A percentile compares a stretch with the other conserved stretches of the same genome.
These are phyloP conservation scores for Cajanus cajan DNA, from an alignment of 306 rosid genomes.

Conservation along the genomic window DNA sequence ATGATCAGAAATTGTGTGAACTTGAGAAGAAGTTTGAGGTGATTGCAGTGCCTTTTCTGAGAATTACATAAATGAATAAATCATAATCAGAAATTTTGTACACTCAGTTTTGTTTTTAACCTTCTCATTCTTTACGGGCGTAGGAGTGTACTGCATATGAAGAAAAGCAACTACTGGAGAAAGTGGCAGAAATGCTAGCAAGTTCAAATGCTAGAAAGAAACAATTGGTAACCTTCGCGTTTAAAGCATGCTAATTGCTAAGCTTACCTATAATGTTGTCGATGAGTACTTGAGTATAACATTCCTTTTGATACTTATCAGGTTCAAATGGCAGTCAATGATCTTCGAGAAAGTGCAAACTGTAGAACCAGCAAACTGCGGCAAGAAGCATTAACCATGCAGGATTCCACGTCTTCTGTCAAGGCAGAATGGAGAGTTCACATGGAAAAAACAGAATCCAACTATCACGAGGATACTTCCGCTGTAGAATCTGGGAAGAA, in stretches of 20 bases:
- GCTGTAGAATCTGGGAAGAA: slow-evolving; percentile 82
- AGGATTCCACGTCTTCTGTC: slow-evolving; percentile 73
- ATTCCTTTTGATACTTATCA: slow-evolving; percentile 27
- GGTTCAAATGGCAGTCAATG: slow-evolving; percentile 90
- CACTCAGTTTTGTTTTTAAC: neutral
- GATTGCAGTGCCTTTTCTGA: slow-evolving; percentile 23
- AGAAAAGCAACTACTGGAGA: slow-evolving; percentile 79
- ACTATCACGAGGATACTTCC: slow-evolving; percentile 73
- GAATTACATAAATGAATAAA: slow-evolving; percentile 13
- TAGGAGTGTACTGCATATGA: slow-evolving; percentile 96
- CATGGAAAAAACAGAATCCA: slow-evolving; percentile 82
- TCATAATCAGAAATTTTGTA: neutral
- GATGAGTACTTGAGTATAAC: neutral
- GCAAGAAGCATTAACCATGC: slow-evolving; percentile 89
- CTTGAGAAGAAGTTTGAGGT: slow-evolving; percentile 98
- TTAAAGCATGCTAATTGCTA: slow-evolving; percentile 3
- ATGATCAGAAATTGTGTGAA: slow-evolving; percentile 71
- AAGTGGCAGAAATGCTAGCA: slow-evolving; percentile 95
- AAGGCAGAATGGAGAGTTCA: slow-evolving; percentile 82
- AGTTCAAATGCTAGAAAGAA: slow-evolving; percentile 93
- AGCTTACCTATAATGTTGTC: neutral
- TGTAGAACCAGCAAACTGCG: slow-evolving; percentile 71
- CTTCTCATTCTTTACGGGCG: slow-evolving; percentile 3
- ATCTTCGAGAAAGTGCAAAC: slow-evolving; percentile 91
- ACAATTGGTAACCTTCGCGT: slow-evolving; percentile 60